Base-by-base conservation (phyloP, 2,329 filamentous ascomycete species). In the Juglanconis juglandina region DNA sequence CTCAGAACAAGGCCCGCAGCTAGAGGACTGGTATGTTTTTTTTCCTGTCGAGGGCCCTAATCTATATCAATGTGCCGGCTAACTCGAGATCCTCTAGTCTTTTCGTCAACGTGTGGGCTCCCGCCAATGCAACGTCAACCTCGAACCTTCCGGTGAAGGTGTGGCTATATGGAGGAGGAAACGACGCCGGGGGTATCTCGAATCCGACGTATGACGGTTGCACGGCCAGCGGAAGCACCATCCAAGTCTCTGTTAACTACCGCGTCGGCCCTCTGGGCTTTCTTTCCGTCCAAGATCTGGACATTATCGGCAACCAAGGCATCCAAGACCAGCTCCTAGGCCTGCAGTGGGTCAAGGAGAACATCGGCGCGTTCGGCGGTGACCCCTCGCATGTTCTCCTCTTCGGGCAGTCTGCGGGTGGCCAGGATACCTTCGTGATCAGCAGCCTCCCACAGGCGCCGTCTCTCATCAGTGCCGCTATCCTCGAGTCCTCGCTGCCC, bases 251-350 rank as follows among this genome's bases (percentile, higher is more conserved):
- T 4, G 59, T 70, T 47, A 69, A 68, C 59, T 79, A 79, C 59
- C 76, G 80, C 5, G 69, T 81, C 2, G 80, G 79, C 0, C 74
- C 76, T 0, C 72, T 81, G 17, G 81, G 80, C 1, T 83, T 80
- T 63, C 70, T 83, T 6, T 73, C 78, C 0, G 53, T 67, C 17
- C 44, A 63, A 5, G 75, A 76, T 37, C 71, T 78, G 10, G 71
- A 74, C 24, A 70, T 82, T 13, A 74, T 73, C 44, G 71, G 80
- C n/a, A 84, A 84, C 61, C 77, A 76, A 11, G 81, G 79, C 1
- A 66, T 82, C 4, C 72, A 80, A 30, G 80, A 84, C 58, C 79
- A 81, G 65, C 71, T 79, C 11, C 75, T 80, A 7, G 78, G 73
- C 2, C 66, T 84, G 3, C 68, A 76, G 47, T 83, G 81, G 80